Evolutionary conservation across 768 basidiomycete genomes (phyloP).

Genomic region (Lentinula detonsa): DNA sequence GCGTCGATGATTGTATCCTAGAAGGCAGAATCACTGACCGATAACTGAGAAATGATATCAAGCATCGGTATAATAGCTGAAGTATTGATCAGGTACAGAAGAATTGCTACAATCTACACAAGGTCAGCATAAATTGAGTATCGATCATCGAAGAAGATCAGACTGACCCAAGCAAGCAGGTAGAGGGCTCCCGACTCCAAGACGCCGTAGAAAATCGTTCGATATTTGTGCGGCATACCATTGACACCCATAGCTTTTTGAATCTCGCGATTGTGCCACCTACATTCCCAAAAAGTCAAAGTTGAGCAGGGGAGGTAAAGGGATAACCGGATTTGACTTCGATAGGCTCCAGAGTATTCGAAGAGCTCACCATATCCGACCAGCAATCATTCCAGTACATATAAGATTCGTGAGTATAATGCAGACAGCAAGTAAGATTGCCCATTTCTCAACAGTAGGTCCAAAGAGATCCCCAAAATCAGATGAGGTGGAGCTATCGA

Average conservation of each 20-base stretch:
- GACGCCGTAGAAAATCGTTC: not conserved
- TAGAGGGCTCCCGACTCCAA: not conserved
- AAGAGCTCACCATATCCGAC: constrained; percentile 3
- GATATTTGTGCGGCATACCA: constrained; percentile 3
- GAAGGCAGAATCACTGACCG: not conserved
- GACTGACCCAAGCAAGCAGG: not conserved
- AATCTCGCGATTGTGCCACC: constrained; percentile 5
- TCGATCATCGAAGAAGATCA: not conserved
- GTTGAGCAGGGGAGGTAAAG: not conserved
- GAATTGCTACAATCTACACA: not conserved
- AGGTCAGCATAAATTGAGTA: not conserved
- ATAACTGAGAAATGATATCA: constrained; percentile 5
- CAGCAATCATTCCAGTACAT: constrained; percentile 6
- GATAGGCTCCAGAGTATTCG: not conserved
- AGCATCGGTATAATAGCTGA: constrained; percentile 1
- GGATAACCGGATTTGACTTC: not conserved
- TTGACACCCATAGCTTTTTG: not conserved
- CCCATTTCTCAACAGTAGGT: constrained; percentile 2
- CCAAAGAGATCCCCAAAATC: constrained; percentile 1
- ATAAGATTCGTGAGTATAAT: constrained; percentile 5
- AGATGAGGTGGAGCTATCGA: not conserved
- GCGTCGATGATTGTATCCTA: not conserved
- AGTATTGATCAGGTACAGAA: not conserved
- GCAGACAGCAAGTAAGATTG: constrained; percentile 3
- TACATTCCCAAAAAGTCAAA: not conserved